These are phyloP conservation scores for Oidiodendron maius DNA, from an alignment of 495 filamentous ascomycete genomes.

Conservation along the genomic window DNA sequence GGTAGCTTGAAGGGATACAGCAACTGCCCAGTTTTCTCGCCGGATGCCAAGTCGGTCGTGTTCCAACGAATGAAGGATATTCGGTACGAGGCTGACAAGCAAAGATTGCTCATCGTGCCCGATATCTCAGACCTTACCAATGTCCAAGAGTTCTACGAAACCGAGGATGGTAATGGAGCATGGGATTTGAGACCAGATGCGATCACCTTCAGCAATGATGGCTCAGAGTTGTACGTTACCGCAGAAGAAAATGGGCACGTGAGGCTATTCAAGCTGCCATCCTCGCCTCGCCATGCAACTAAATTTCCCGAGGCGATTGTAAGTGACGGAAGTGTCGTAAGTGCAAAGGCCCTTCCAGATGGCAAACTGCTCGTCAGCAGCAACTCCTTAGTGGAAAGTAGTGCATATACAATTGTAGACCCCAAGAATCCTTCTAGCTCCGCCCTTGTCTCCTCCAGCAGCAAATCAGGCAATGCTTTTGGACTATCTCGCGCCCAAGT, in stretches of 20 bases:
- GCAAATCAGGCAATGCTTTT: conserved; percentile 62
- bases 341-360: conserved; percentile 49
- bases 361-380: conserved; percentile 57
- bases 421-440: conserved; percentile 22
- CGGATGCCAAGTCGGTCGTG: conserved; percentile 65
- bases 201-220: conserved; percentile 61
- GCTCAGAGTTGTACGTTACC: conserved; percentile 55
- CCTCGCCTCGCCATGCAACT: conserved; percentile 42
- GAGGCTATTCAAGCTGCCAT: conserved; percentile 57
- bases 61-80: conserved; percentile 74
- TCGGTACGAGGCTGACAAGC: conserved; percentile 88
- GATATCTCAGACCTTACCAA: conserved; percentile 54
- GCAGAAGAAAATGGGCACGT: conserved; percentile 61
- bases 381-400: conserved; percentile 64
- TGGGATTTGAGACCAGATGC: conserved; percentile 66
- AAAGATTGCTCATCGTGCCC: conserved; percentile 61
- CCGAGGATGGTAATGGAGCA: conserved; percentile 51
- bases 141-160: conserved; percentile 58
- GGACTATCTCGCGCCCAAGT: conserved; percentile 57
- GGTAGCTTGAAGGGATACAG: conserved; percentile 62
- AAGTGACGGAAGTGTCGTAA: conserved; percentile 52
- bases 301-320: conserved; percentile 51
- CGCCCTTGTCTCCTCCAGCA: conserved; percentile 54
- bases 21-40: conserved; percentile 68
- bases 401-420: conserved; percentile 55